Evolutionary conservation across 2,329 filamentous ascomycete genomes (phyloP), one percentile per base, ranked within the genome.

Genomic region (Colletotrichum eleusines): DNA sequence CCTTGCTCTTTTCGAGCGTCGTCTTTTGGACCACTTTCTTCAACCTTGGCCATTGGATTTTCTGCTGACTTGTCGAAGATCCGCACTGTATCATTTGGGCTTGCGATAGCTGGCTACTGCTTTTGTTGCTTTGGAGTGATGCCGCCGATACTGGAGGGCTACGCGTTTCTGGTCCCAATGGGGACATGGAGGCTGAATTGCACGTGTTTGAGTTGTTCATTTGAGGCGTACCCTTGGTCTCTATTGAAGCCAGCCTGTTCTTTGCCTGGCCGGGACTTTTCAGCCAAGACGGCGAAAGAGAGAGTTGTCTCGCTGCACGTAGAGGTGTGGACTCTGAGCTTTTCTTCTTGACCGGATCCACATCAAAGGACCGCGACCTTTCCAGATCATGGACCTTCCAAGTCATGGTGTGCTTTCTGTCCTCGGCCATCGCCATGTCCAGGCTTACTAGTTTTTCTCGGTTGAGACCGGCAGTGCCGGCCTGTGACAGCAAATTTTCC

Each of bases 41-140:
- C 55, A 72, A 46, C 60, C 66, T 69, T 14, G 69, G 69, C 69
- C 69, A 71, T 42, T 65, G 64, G 16, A 71, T 53, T 23, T 28
- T 33, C 16, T 31, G 14, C 16, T 68, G 59, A 16, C 26, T 48
- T 40, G 23, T 33, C 31, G 16, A 28, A 7, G 63, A 59, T 14
- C 53, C 50, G 23, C 31, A 23, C 64, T 63, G 64, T 4, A 28
- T 55, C 38, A 5, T 40, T 9, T 40, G 44, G 18, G 8, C 31
- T 3, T 40, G 59, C 1, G 50, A 18, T 14, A 51, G 23, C 28
- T 62, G 33, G 2, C 16, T 28, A 18, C 23, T 63, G 35, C 50
- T 54, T 31, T 54, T 54, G 9, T 20, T 35, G 26, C 38, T 63
- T 11, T 31, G 35, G 6, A 33, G 20, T 7, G 60, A 63, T 14